phyloP scores from a whole-genome alignment of 805 yeast species.

The Zygoascus biomembranicola region DNA sequence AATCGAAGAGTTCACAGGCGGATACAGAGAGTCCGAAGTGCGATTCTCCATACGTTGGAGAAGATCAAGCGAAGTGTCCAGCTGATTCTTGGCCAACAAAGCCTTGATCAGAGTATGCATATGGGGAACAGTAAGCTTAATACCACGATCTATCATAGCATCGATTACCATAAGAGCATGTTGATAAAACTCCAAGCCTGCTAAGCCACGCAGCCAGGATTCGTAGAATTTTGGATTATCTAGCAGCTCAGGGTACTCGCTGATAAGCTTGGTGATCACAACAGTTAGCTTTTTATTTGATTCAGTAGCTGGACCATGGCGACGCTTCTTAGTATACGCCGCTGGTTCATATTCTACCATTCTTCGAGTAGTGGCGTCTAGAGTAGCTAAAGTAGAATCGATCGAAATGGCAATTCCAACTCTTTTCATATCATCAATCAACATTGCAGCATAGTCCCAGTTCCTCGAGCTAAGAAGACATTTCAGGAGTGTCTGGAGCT shows the following conservation, averaged over 20 bases:
- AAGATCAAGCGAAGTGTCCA: conserved; percentile 7
- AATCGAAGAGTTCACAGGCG: conserved; percentile 8
- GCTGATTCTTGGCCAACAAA: conserved; percentile 10
- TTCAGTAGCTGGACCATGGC: neutral
- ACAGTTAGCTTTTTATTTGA: conserved; percentile 4
- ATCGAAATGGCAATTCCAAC: conserved; percentile 7
- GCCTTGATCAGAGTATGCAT: conserved; percentile 12
- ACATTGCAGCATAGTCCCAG: conserved; percentile 11
- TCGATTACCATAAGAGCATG: conserved; percentile 15
- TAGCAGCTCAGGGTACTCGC: conserved; percentile 16
- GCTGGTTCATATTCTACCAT: conserved; percentile 7
- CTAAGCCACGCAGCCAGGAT: conserved; percentile 19
- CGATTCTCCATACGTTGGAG: conserved; percentile 10
- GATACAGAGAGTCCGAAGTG: conserved; percentile 1
- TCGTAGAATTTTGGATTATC: conserved; percentile 14
- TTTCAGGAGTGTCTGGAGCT: conserved; percentile 7
- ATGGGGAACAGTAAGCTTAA: conserved; percentile 6
- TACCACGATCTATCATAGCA: conserved; percentile 15
- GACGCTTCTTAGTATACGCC: neutral
- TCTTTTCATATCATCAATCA: conserved; percentile 11
- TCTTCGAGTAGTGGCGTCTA: conserved; percentile 13
- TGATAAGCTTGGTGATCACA: conserved; percentile 9
- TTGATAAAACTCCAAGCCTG: conserved; percentile 13
- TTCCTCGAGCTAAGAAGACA: conserved; percentile 5
- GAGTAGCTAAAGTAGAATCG: conserved; percentile 8